A percentile compares a stretch with the other conserved stretches of the same genome.
phyloP scores from a whole-genome alignment of 257 asterid species.

The Primulina eburnea region DNA sequence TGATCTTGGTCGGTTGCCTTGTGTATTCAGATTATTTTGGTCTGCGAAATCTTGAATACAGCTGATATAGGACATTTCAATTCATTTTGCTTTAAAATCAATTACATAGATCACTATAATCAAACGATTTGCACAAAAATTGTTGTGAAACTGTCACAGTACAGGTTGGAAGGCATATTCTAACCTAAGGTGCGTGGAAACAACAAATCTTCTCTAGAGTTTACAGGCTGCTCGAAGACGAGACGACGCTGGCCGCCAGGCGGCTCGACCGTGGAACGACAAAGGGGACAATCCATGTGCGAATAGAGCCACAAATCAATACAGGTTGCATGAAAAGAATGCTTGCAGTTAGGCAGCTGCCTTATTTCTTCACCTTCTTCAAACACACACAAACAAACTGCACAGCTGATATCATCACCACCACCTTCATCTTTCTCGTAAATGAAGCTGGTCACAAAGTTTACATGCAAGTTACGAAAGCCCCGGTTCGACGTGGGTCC shows the following conservation, averaged over 20 bases:
- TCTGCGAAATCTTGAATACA: neutral
- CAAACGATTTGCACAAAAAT: neutral
- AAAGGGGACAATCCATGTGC: conserved; percentile 43
- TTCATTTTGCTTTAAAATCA: neutral
- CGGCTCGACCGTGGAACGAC: conserved; percentile 45
- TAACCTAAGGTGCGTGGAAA: neutral
- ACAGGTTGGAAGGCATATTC: neutral
- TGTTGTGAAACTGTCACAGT: neutral
- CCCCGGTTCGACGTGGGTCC: conserved; percentile 19
- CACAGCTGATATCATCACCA: conserved; percentile 38
- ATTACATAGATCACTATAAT: neutral
- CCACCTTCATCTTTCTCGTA: conserved; percentile 39
- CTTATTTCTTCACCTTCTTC: conserved; percentile 48
- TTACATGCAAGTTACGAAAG: conserved; percentile 14
- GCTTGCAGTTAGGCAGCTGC: conserved; percentile 40
- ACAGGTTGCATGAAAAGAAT: conserved; percentile 44
- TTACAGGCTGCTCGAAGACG: neutral
- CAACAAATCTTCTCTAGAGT: conserved; percentile 24
- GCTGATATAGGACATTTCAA: neutral
- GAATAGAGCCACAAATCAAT: conserved; percentile 49
- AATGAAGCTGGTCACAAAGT: conserved; percentile 45
- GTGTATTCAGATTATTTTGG: neutral
- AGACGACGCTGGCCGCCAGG: neutral
- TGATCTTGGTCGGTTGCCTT: neutral
- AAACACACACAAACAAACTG: conserved; percentile 41